A percentile compares a stretch with the other conserved stretches of the same genome.
Conservation (phyloP, 805 yeast species). For the Pichia exigua region DNA sequence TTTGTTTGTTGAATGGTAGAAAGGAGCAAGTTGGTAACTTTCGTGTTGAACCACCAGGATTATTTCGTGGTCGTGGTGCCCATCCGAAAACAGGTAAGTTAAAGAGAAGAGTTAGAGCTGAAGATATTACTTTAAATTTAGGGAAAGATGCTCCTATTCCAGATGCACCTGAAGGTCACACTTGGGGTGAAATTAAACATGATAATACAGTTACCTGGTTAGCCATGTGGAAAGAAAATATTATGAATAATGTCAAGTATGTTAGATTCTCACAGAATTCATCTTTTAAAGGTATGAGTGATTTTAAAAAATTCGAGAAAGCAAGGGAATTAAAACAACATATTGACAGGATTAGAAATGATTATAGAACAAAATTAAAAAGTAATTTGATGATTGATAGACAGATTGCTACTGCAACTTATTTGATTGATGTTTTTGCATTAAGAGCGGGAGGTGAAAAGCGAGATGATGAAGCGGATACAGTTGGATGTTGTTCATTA, state of each 20-base stretch:
- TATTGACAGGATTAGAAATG: slow-evolving; percentile 64
- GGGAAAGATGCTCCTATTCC: slow-evolving; percentile 70
- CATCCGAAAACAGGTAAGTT: slow-evolving; percentile 94
- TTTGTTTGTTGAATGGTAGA: slow-evolving; percentile 77
- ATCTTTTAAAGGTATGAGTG: slow-evolving; percentile 84
- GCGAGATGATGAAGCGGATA: slow-evolving; percentile 95
- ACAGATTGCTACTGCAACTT: slow-evolving; percentile 90
- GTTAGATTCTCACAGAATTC: slow-evolving; percentile 90
- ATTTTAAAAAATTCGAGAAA: slow-evolving; percentile 85
- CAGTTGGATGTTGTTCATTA: slow-evolving; percentile 95
- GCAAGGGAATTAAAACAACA: slow-evolving; percentile 77
- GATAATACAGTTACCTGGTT: slow-evolving; percentile 92
- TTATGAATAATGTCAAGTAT: slow-evolving; percentile 74
- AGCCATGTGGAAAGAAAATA: slow-evolving; percentile 96
- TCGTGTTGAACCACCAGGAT: slow-evolving; percentile 91
- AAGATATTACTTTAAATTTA: slow-evolving; percentile 78
- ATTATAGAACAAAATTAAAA: slow-evolving; percentile 63
- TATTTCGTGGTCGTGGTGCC: slow-evolving; percentile 93
- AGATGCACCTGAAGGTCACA: slow-evolving; percentile 75
- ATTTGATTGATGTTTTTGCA: slow-evolving; percentile 86
- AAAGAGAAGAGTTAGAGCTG: slow-evolving; percentile 81
- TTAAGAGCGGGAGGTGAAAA: slow-evolving; percentile 98
- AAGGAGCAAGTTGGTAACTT: slow-evolving; percentile 91
- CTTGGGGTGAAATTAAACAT: slow-evolving; percentile 85
- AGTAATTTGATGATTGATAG: slow-evolving; percentile 75